Base-by-base conservation (phyloP, 805 yeast genomes). In the Maudiozyma bulderi region DNA sequence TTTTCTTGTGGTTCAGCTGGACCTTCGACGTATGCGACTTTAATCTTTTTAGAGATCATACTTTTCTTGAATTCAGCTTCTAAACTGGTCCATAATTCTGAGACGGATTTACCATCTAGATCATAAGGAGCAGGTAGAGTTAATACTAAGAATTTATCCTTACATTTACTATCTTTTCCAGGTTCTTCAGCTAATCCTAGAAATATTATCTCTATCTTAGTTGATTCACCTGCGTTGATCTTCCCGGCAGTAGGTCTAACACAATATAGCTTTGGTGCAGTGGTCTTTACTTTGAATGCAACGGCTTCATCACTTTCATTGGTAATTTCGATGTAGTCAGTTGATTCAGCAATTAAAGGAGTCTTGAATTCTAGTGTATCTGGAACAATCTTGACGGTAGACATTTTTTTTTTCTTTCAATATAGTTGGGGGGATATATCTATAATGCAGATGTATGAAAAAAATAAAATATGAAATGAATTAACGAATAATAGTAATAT, bases 261-360 rank as follows among this genome's bases (percentile, higher is more conserved):
- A 68, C 96, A 87, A 73, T 90, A 84, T 67, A 87, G 73, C 67
- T 86, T 89, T 53, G 99, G 99, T 8, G 98, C 97, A 6, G 99
- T 93, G 44, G 99, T 91, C 72, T 91, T 93, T 62, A 93, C 96
- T 72, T 93, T 93, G 76, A 88, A 93, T 30, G 96, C 96, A 41
- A 81, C 73, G 35, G 78, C 70, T 48, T 73, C 72, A 13, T 78
- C 69, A 37, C 82, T 71, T 57, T 80, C 81, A 66, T 85, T 84
- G 43, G 73, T 66, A 52, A 75, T 66, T 42, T 65, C 73, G 54
- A 70, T 66, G 47, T 60, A 62, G 62, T 81, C 84, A 15, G 91
- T 83, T 42, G 83, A 76, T 55, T 84, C 80, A 56, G 76, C 74
- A 56, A 84, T 77, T 64, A 87, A 81, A 41, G 95, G 87, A 53